Evolutionary conservation across 352 stramenopile species (phyloP).

Genomic region (Phytophthora hybrid): DNA sequence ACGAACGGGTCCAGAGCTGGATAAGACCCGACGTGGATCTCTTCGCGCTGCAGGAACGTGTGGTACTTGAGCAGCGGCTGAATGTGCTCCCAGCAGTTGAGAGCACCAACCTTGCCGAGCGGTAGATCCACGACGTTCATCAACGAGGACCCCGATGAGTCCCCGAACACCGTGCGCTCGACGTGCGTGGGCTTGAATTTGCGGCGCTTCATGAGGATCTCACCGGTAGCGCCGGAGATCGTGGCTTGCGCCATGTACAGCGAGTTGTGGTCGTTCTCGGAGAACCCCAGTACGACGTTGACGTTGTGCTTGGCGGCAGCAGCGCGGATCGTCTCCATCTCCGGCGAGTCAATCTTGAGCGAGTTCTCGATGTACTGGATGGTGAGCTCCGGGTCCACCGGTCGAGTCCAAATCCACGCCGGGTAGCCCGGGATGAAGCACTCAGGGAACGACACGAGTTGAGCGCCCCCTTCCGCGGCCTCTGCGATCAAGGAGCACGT

Average conservation of each 20-base stretch:
- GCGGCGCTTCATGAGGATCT: constrained; percentile 37
- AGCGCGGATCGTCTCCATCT: constrained; percentile 39
- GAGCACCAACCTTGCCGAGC: constrained; percentile 30
- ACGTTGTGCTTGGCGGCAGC: constrained; percentile 31
- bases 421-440: constrained; percentile 33
- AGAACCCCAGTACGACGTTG: constrained; percentile 38
- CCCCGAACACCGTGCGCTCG: constrained; percentile 33
- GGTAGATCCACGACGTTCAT: constrained; percentile 37
- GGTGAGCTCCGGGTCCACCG: constrained; percentile 23
- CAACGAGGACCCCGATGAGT: constrained; percentile 28
- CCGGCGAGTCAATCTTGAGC: constrained; percentile 25
- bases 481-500: constrained; percentile 31
- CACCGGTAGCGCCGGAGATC: constrained; percentile 26
- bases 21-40: constrained; percentile 33
- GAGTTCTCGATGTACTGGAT: constrained; percentile 34
- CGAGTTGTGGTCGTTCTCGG: constrained; percentile 43
- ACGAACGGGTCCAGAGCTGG: constrained; percentile 34
- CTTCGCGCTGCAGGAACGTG: constrained; percentile 31
- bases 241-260: constrained; percentile 36
- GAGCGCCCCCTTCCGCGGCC: constrained; percentile 20
- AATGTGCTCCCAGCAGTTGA: constrained; percentile 33
- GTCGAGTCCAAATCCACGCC: constrained; percentile 28
- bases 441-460: constrained; percentile 31
- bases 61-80: constrained; percentile 42
- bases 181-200: constrained; percentile 41